A percentile compares a stretch with the other conserved stretches of the same genome.
Evolutionary conservation across 2,329 filamentous ascomycete genomes (phyloP).

Genomic region (Stagonosporopsis cucurbitacearum): DNA sequence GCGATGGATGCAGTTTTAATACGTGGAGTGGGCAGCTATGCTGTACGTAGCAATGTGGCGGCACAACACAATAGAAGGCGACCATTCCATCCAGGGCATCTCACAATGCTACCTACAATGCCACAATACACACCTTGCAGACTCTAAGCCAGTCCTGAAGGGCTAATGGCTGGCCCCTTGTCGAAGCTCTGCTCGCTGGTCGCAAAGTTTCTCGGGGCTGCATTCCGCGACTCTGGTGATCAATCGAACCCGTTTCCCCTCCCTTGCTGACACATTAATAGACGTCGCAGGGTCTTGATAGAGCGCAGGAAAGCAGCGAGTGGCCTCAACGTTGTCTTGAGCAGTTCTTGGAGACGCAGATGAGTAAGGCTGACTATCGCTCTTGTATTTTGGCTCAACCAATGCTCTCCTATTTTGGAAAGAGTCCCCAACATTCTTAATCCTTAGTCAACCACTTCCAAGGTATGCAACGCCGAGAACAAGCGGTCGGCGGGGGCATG

Average conservation of each 20-base stretch:
- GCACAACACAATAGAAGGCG: background rate
- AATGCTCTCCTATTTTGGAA: background rate
- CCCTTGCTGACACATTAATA: background rate
- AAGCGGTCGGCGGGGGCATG: background rate
- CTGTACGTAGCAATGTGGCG: background rate
- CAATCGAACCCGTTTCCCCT: background rate
- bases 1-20: background rate
- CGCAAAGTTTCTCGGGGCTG: constrained; percentile 9
- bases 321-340: background rate
- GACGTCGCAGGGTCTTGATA: constrained; percentile 4
- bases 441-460: background rate
- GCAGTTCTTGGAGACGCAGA: background rate
- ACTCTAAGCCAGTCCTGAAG: background rate
- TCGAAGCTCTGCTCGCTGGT: background rate
- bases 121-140: too few species aligned
- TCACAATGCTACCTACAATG: too few species aligned
- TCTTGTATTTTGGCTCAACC: background rate
- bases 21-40: background rate
- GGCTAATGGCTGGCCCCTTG: background rate
- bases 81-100: background rate
- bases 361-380: constrained; percentile 12
- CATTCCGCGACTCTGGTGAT: background rate
- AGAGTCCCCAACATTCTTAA: background rate
- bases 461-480: background rate
- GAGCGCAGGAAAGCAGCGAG: background rate